Evolutionary conservation across 495 filamentous ascomycete species (phyloP).

Genomic region (Penicillium malachiteum): DNA sequence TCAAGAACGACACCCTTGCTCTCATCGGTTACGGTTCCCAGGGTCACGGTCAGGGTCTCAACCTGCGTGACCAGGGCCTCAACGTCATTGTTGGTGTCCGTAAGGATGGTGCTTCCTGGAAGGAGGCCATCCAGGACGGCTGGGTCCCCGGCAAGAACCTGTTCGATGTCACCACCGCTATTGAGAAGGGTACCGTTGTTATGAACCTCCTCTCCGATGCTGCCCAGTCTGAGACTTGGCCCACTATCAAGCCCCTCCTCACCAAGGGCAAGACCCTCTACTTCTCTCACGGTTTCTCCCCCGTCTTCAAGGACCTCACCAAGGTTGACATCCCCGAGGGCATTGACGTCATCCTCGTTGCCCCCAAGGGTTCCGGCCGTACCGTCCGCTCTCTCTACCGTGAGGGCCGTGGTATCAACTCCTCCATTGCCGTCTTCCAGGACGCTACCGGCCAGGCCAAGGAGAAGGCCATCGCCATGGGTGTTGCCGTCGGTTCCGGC

Average conservation of each 20-base stretch:
- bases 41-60: slow-evolving; percentile 97
- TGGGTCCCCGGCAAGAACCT: slow-evolving; percentile 98
- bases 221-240: slow-evolving; percentile 98
- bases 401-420: slow-evolving; percentile 99
- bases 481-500: slow-evolving; percentile 91
- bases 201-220: slow-evolving; percentile 99
- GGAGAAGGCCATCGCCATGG: slow-evolving; percentile 96
- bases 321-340: slow-evolving; percentile 94
- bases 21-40: slow-evolving; percentile 99
- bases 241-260: slow-evolving; percentile 92
- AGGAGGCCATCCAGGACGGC: slow-evolving; percentile 93
- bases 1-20: slow-evolving; percentile 99
- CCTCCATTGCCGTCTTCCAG: slow-evolving; percentile 96
- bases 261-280: slow-evolving; percentile 99
- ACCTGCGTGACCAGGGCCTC: slow-evolving; percentile 97
- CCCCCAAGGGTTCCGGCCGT: slow-evolving; percentile 97
- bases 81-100: slow-evolving; percentile 98
- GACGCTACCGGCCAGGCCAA: slow-evolving; percentile 97
- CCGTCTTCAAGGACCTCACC: slow-evolving; percentile 98
- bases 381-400: slow-evolving; percentile 97
- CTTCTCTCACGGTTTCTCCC: slow-evolving; percentile 99
- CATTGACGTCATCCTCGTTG: slow-evolving; percentile 98
- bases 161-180: slow-evolving; percentile 95
- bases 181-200: slow-evolving; percentile 87
- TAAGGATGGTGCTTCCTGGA: slow-evolving; percentile 97